phyloP scores from a whole-genome alignment of 2,329 filamentous ascomycete species.

The Fusarium piperis region DNA sequence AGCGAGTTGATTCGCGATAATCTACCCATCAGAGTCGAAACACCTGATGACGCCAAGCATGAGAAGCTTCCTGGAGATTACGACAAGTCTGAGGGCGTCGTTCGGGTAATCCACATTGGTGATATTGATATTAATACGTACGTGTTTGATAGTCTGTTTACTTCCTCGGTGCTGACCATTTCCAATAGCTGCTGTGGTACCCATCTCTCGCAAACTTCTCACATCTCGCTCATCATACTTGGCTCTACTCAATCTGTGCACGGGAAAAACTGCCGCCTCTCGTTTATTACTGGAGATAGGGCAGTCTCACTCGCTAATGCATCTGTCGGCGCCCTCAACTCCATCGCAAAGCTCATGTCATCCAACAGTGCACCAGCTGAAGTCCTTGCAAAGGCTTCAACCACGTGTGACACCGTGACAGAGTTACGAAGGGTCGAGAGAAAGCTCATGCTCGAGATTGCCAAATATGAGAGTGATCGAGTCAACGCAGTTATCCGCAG shows the following conservation, averaged over 20 bases:
- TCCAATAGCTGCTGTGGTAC: constrained; percentile 43
- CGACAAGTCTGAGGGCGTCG: constrained; percentile 42
- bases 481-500: constrained; percentile 19
- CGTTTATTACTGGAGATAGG: constrained; percentile 43
- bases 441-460: constrained; percentile 43
- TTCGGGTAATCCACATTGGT: constrained; percentile 44
- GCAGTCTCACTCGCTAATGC: constrained; percentile 37
- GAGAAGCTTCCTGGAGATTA: constrained; percentile 44
- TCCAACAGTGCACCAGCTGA: constrained; percentile 36
- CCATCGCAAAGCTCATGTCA: constrained; percentile 40
- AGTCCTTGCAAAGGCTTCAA: constrained; percentile 24
- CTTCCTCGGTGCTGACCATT: rapidly evolving
- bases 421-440: constrained; percentile 40
- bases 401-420: constrained; percentile 18
- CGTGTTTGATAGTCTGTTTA: neutral
- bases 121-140: constrained; percentile 45
- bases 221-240: constrained; percentile 43
- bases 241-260: constrained; percentile 44
- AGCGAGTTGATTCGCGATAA: constrained; percentile 40
- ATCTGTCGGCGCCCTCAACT: constrained; percentile 36
- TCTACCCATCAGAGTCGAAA: constrained; percentile 37
- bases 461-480: constrained; percentile 42
- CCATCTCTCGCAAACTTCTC: constrained; percentile 45
- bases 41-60: constrained; percentile 36
- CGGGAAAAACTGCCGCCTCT: constrained; percentile 45